Percentiles rank a stretch among this genome's conserved stretches.
Conservation (phyloP, 139 green algal genomes). For the Micractinium sp. region DNA sequence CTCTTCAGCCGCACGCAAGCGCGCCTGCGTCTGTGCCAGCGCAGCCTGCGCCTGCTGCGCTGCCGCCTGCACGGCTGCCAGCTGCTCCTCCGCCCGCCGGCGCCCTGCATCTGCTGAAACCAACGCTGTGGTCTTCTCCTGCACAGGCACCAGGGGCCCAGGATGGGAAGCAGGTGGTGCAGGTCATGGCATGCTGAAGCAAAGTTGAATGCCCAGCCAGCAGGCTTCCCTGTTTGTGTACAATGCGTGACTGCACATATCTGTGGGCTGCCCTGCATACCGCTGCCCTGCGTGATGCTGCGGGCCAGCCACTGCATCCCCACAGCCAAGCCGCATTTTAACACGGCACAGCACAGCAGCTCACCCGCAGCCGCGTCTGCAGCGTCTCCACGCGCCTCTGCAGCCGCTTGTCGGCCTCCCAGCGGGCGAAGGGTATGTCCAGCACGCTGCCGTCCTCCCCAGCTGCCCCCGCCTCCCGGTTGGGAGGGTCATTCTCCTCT, state of each 20-base stretch:
- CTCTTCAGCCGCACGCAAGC: constrained; percentile 41
- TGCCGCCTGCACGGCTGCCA: constrained; percentile 41
- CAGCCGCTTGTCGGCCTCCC: constrained; percentile 82
- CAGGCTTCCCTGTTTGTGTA: no score
- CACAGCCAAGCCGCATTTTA: background rate
- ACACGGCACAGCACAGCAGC: background rate
- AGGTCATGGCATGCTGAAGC: background rate
- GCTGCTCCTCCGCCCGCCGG: constrained; percentile 46
- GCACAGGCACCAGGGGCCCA: constrained; percentile 19
- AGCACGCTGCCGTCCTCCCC: constrained; percentile 4
- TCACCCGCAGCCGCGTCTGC: constrained; percentile 43
- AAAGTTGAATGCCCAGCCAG: no score
- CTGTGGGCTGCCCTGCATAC: no score
- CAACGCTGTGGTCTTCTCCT: constrained; percentile 58
- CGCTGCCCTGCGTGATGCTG: background rate
- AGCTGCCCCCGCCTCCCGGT: background rate
- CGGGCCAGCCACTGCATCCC: background rate
- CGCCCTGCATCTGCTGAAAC: constrained; percentile 50
- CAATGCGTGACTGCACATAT: no score
- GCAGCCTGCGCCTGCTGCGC: constrained; percentile 50
- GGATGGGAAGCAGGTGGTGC: background rate
- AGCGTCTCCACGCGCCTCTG: constrained; percentile 69
- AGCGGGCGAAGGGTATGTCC: constrained; percentile 54
- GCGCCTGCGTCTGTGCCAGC: constrained; percentile 48
- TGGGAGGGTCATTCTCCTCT: constrained; percentile 24